Conservation (phyloP, 768 basidiomycete species). For the Russula olivacea region DNA sequence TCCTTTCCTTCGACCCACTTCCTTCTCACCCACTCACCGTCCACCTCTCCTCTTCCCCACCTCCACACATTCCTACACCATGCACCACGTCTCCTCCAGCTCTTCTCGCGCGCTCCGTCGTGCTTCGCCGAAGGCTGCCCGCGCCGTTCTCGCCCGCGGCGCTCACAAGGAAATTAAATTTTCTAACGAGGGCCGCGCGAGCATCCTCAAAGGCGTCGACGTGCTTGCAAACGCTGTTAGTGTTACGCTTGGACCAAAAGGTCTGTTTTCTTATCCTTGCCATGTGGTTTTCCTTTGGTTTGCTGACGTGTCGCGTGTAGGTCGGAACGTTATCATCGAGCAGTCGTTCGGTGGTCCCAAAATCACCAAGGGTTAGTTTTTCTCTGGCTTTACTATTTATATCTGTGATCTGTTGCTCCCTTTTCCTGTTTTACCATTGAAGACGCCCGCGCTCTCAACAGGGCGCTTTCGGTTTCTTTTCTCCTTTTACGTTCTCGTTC, state of each 20-base stretch:
- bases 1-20: not conserved
- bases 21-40: not conserved
- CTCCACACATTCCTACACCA: slow-evolving; percentile 31
- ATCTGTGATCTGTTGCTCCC: not conserved
- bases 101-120: slow-evolving; percentile 66
- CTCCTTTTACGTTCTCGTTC: not conserved
- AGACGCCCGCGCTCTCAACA: not conserved
- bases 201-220: slow-evolving; percentile 94
- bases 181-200: slow-evolving; percentile 89
- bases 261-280: slow-evolving; percentile 34
- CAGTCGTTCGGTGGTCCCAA: slow-evolving; percentile 85
- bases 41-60: slow-evolving; percentile 9
- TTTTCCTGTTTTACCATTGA: not conserved
- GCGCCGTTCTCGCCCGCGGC: slow-evolving; percentile 55
- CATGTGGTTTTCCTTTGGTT: not conserved
- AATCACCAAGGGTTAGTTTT: slow-evolving; percentile 81
- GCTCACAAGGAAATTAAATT: slow-evolving; percentile 97
- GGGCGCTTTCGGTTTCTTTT: not conserved
- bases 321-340: slow-evolving; percentile 98
- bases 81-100: slow-evolving; percentile 66
- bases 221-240: slow-evolving; percentile 94
- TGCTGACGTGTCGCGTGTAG: slow-evolving; percentile 36
- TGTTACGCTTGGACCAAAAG: slow-evolving; percentile 96
- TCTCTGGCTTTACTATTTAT: not conserved
- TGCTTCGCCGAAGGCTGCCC: slow-evolving; percentile 51